Base-by-base conservation (phyloP, 1,284 basidiomycete species). In the Pterulicium gracile region DNA sequence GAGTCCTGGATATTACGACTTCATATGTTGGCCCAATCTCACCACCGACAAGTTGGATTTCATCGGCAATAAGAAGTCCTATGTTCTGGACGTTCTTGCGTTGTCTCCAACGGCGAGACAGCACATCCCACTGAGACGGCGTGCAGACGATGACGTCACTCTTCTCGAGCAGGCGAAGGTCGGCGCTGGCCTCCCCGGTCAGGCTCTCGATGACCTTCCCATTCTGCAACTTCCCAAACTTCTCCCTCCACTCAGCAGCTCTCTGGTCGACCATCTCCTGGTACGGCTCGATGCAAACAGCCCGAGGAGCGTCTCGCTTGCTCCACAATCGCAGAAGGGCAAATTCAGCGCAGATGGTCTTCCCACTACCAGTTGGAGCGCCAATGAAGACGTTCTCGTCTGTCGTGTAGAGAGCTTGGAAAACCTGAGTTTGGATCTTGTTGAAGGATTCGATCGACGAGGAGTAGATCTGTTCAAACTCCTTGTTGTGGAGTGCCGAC, bases 341-440 rank as follows among this genome's bases (percentile, higher is more conserved):
- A 50, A 98, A 94, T 64, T 99, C 96, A 0, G 93, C 94, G 56
- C 92, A 97, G 39, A 98, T 85, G 0, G 93, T 98, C 75, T 98
- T 98, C 23, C 96, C 95, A 49, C 88, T 92, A 7, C 96, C 95
- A 0, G 93, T 93, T 0, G 96, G 95, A 0, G 94, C 95, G 19
- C 93, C 94, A 48, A 98, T 82, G 58, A 98, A 91, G 35, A 95
- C 85, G 56, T 93, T 96, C 59, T 98, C 94, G 60, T 98, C 93
- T 0, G 91, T 87, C 0, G 90, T 94, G 64, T 95, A 98, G 0
- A 98, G 70, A 0, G 94, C 92, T 56, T 98, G 95, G 82, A 98
- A 98, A 27, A 96, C 92, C 66, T 98, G 96, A 0, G 93, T 98
- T 62, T 98, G 96, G 54, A 98, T 96, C 68, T 97, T 98, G 77